A percentile compares a stretch with the other conserved stretches of the same genome.
phyloP scores from a whole-genome alignment of 2,329 filamentous ascomycete species.

The Emmonsiellopsis sp. region DNA sequence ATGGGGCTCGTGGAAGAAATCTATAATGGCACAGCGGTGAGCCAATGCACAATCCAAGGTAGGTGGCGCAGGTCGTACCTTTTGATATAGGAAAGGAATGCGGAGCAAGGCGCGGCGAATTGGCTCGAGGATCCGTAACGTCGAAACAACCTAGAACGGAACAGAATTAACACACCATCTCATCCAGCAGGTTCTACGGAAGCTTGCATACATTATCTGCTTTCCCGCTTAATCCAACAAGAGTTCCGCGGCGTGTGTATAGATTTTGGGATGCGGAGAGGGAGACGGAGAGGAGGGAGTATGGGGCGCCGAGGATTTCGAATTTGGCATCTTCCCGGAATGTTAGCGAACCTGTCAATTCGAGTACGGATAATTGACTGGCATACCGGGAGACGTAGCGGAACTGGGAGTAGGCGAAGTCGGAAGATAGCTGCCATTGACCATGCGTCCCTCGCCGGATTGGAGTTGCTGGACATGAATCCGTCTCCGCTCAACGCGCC shows the following conservation, averaged over 20 bases:
- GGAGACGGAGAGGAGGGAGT: constrained; percentile 86
- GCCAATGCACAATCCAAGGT: neutral
- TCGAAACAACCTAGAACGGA: constrained; percentile 64
- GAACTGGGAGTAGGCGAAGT: constrained; percentile 29
- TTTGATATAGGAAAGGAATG: constrained; percentile 91
- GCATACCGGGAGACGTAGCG: constrained; percentile 34
- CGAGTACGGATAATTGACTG: neutral
- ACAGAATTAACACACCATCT: neutral
- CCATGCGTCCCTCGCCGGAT: constrained; percentile 26
- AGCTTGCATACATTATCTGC: constrained; percentile 63
- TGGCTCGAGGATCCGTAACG: constrained; percentile 76
- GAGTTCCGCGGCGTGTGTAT: constrained; percentile 82
- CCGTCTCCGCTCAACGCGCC: constrained; percentile 23
- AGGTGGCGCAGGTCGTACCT: constrained; percentile 24
- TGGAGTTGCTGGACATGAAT: constrained; percentile 38
- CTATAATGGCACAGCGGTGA: constrained; percentile 29
- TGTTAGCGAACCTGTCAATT: neutral
- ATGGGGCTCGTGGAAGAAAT: constrained; percentile 81
- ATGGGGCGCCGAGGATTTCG: constrained; percentile 83
- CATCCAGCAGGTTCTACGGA: neutral
- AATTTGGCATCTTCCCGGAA: constrained; percentile 72
- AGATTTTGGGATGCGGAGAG: constrained; percentile 89
- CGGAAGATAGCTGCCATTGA: constrained; percentile 30
- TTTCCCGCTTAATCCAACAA: constrained; percentile 84
- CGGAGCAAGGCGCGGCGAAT: constrained; percentile 70